A percentile compares a stretch with the other conserved stretches of the same genome.
phyloP scores from a whole-genome alignment of 2,329 filamentous ascomycete genomes.

The Penicillium sp. region DNA sequence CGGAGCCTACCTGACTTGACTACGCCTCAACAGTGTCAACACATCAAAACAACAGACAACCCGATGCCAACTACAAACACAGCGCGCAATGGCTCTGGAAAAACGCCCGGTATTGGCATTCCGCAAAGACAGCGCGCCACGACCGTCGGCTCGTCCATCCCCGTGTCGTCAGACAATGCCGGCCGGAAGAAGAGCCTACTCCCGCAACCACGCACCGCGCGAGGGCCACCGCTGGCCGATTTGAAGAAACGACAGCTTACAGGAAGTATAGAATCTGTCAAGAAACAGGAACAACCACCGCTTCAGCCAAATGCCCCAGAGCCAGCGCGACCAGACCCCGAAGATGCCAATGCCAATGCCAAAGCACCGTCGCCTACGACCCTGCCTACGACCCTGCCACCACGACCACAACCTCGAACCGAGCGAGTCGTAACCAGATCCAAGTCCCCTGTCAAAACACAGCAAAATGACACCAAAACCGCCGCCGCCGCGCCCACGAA shows the following conservation, averaged over 20 bases:
- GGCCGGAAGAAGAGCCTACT: constrained; percentile 29
- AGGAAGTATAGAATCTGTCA: not conserved
- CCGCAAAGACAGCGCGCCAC: constrained; percentile 15
- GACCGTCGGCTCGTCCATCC: constrained; percentile 14
- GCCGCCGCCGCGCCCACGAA: constrained; percentile 17
- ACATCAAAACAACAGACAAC: not conserved
- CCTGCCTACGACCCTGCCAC: not conserved
- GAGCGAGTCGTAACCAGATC: constrained; percentile 1
- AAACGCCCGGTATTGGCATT: constrained; percentile 12
- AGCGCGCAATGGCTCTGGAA: constrained; percentile 14
- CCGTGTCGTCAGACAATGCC: constrained; percentile 17
- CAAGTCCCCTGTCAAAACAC: constrained; percentile 7
- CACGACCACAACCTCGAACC: not conserved
- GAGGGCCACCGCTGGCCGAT: constrained; percentile 19
- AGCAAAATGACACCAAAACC: constrained; percentile 3
- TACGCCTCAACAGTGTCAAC: not conserved
- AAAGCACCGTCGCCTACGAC: not conserved
- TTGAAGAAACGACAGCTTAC: constrained; percentile 7
- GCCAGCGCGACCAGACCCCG: not conserved
- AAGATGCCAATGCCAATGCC: not conserved
- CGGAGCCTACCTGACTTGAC: too few species aligned
- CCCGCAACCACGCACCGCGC: constrained; percentile 25
- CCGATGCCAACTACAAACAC: constrained; percentile 15
- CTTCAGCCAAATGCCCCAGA: not conserved
- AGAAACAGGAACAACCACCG: not conserved